Evolutionary conservation across 495 filamentous ascomycete genomes (phyloP).

Genomic region (Pyrenula massariospora): DNA sequence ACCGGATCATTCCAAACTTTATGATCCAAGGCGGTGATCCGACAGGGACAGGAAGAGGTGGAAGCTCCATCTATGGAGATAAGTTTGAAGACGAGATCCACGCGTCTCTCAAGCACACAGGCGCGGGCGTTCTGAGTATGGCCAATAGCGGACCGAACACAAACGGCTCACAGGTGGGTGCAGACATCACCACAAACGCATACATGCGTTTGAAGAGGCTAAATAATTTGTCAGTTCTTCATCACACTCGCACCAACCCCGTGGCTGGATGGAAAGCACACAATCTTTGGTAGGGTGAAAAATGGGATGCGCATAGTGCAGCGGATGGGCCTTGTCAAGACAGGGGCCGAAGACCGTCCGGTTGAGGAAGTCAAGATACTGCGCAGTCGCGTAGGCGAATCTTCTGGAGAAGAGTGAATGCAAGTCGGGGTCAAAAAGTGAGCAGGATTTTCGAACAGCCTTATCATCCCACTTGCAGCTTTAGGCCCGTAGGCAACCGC

Average conservation of each 20-base stretch:
- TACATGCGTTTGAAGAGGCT: not conserved
- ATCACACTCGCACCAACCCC: conserved; percentile 91
- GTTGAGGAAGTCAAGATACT: conserved; percentile 74
- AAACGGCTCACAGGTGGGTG: conserved; percentile 64
- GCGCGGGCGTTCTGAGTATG: conserved; percentile 89
- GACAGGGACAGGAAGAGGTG: conserved; percentile 89
- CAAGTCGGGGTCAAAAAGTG: conserved; percentile 4
- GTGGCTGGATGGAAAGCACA: conserved; percentile 96
- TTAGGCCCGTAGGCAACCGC: not conserved
- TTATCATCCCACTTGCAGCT: not conserved
- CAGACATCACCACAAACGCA: not conserved
- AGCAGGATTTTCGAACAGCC: not conserved
- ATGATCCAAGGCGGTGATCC: conserved; percentile 97
- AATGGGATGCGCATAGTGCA: conserved; percentile 71
- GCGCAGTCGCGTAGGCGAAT: conserved; percentile 52
- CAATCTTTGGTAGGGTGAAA: conserved; percentile 91
- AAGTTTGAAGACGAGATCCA: conserved; percentile 92
- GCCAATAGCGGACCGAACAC: conserved; percentile 91
- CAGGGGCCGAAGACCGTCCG: conserved; percentile 67
- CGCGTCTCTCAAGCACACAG: conserved; percentile 72
- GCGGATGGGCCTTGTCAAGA: conserved; percentile 86
- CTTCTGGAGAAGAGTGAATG: conserved; percentile 36
- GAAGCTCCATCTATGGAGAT: conserved; percentile 81
- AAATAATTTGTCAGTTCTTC: conserved; percentile 50
- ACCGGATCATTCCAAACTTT: conserved; percentile 91